Evolutionary conservation across 2,329 filamentous ascomycete species (phyloP).

Genomic region (Pseudocercospora musae): DNA sequence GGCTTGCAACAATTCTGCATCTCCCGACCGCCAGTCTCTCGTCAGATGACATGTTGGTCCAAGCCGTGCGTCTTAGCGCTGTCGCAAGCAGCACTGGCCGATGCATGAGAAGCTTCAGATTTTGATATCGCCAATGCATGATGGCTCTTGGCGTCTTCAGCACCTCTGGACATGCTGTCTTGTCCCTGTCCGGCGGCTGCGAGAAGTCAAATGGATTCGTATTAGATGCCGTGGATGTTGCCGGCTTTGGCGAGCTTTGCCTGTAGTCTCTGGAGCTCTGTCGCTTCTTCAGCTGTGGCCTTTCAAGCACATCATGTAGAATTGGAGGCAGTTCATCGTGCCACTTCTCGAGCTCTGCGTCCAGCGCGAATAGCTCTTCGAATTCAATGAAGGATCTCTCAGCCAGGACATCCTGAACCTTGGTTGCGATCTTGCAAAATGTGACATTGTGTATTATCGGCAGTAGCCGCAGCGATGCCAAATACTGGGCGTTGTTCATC

Average conservation of each 20-base stretch:
- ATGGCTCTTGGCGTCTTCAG: constrained; percentile 67
- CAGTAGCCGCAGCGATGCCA: constrained; percentile 62
- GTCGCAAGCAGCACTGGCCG: constrained; percentile 66
- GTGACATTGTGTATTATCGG: constrained; percentile 73
- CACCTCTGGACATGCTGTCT: constrained; percentile 58
- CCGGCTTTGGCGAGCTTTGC: constrained; percentile 12
- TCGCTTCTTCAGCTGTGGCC: constrained; percentile 4
- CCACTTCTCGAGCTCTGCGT: constrained; percentile 68
- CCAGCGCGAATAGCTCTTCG: constrained; percentile 64
- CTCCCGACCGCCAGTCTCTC: constrained; percentile 66
- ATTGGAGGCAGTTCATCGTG: constrained; percentile 63
- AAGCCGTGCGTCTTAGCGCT: constrained; percentile 55
- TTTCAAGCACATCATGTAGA: constrained; percentile 28
- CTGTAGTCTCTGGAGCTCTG: constrained; percentile 7
- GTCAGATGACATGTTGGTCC: constrained; percentile 54
- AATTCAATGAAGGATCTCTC: constrained; percentile 64
- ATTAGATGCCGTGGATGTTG: constrained; percentile 13
- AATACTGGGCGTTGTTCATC: constrained; percentile 36
- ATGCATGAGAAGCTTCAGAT: constrained; percentile 72
- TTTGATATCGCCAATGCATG: constrained; percentile 81
- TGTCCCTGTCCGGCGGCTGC: constrained; percentile 57
- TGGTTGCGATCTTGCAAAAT: constrained; percentile 75
- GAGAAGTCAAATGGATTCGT: constrained; percentile 49
- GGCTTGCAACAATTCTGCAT: constrained; percentile 66
- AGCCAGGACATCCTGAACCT: constrained; percentile 72